Percentiles rank a stretch among this genome's conserved stretches.
Conservation (phyloP, 768 basidiomycete species). For the Porpolomopsis calyptriformis region DNA sequence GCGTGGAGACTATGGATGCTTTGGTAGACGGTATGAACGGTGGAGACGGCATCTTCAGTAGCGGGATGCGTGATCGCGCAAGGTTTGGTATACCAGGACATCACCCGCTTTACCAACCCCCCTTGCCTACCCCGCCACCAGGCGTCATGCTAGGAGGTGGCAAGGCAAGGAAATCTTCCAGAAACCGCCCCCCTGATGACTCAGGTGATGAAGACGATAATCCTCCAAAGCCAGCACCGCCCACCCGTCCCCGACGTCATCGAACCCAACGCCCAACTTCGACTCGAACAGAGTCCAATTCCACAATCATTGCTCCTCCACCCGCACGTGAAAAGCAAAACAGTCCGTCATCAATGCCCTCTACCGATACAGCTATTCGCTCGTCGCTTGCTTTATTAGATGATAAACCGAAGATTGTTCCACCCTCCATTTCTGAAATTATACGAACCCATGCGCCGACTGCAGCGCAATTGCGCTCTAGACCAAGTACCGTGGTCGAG, state of each 20-base stretch:
- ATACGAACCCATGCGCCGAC: conserved; percentile 71
- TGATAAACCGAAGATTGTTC: conserved; percentile 37
- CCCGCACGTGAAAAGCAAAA: conserved; percentile 11
- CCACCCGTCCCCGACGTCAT: conserved; percentile 26
- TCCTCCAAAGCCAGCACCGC: conserved; percentile 17
- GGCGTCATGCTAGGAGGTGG: conserved; percentile 58
- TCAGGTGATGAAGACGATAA: conserved; percentile 51
- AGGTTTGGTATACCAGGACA: conserved; percentile 49
- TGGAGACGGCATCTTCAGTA: conserved; percentile 39
- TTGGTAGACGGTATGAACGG: conserved; percentile 84
- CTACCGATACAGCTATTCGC: conserved; percentile 7
- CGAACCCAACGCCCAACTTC: conserved; percentile 21
- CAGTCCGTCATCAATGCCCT: conserved; percentile 9
- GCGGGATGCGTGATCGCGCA: conserved; percentile 35
- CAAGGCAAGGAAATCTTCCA: conserved; percentile 24
- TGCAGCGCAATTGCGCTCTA: conserved; percentile 38
- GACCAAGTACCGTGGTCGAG: conserved; percentile 29
- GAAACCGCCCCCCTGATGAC: conserved; percentile 25
- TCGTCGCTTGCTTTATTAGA: conserved; percentile 14
- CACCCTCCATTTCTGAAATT: conserved; percentile 82
- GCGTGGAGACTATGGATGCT: conserved; percentile 82
- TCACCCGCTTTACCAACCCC: conserved; percentile 74
- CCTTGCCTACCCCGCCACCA: conserved; percentile 74
- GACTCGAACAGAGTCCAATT: conserved; percentile 20
- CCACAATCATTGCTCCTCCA: conserved; percentile 10